A percentile compares a stretch with the other conserved stretches of the same genome.
These are phyloP conservation scores for Xerocomus amazonicus DNA, from an alignment of 1,284 basidiomycete species.

Conservation along the genomic window DNA sequence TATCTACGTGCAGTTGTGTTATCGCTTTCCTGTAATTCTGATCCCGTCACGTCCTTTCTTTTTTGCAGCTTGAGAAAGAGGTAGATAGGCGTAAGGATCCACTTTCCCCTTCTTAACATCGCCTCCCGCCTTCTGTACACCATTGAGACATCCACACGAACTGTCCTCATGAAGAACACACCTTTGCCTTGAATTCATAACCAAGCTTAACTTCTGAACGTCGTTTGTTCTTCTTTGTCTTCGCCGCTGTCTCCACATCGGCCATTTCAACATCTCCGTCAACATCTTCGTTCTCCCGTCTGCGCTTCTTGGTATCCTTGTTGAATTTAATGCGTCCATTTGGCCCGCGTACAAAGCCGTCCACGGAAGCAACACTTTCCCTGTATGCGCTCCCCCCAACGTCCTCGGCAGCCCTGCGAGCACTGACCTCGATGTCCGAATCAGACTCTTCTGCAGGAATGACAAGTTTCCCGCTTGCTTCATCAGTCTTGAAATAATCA, in stretches of 20 bases:
- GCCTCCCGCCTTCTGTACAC: conserved; percentile 79
- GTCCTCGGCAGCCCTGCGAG: conserved; percentile 42
- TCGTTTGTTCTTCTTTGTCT: conserved; percentile 55
- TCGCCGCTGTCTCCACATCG: conserved; percentile 40
- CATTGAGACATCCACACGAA: background rate
- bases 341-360: conserved; percentile 84
- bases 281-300: conserved; percentile 59
- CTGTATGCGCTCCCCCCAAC: conserved; percentile 81
- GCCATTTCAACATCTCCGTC: conserved; percentile 69
- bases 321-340: conserved; percentile 92
- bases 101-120: conserved; percentile 85
- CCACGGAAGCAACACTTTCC: conserved; percentile 77
- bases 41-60: conserved; percentile 47
- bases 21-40: conserved; percentile 50
- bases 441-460: conserved; percentile 66
- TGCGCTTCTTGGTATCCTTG: conserved; percentile 91
- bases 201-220: conserved; percentile 65
- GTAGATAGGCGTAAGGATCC: conserved; percentile 92
- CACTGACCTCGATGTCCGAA: conserved; percentile 37
- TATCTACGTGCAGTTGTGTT: conserved; percentile 12
- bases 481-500: conserved; percentile 83
- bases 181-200: conserved; percentile 88
- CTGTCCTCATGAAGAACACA: conserved; percentile 27
- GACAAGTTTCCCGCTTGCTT: conserved; percentile 84
- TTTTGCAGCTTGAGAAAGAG: conserved; percentile 80